Evolutionary conservation across 768 basidiomycete genomes (phyloP).

Genomic region (Strobilomyces echinocephalus): DNA sequence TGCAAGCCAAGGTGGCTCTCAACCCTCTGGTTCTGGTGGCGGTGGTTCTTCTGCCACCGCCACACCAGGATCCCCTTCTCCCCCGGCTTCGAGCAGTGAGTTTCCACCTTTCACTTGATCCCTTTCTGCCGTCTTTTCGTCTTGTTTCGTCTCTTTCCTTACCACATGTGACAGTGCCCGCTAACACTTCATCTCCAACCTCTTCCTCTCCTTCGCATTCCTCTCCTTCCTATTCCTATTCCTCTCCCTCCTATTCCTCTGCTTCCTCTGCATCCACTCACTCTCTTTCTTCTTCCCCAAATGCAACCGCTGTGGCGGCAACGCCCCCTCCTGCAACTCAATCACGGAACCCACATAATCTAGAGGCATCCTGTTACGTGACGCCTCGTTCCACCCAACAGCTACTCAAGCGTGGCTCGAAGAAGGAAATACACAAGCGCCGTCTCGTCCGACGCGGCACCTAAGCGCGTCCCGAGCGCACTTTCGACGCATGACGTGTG

Average conservation of each 20-base stretch:
- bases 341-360: neutral
- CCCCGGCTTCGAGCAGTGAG: slow-evolving; percentile 19
- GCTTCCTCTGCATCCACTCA: neutral
- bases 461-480: neutral
- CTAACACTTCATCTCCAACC: slow-evolving; percentile 20
- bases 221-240: neutral
- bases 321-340: slow-evolving; percentile 6
- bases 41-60: slow-evolving; percentile 13
- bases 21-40: slow-evolving; percentile 18
- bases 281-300: neutral
- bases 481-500: neutral
- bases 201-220: neutral
- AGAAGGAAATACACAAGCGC: slow-evolving; percentile 19
- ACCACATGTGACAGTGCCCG: slow-evolving; percentile 18
- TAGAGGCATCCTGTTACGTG: slow-evolving; percentile 18
- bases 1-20: slow-evolving; percentile 14
- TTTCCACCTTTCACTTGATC: neutral
- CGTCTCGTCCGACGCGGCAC: slow-evolving; percentile 19
- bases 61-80: slow-evolving; percentile 10
- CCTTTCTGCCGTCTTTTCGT: neutral
- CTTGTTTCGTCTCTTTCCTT: slow-evolving; percentile 13
- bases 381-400: slow-evolving; percentile 11
- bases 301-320: neutral
- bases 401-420: slow-evolving; percentile 15
- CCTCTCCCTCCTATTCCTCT: neutral